Percentiles rank a stretch among this genome's conserved stretches.
Evolutionary conservation across 1,284 basidiomycete genomes (phyloP).

Genomic region (Microstroma glucosiphilum): DNA sequence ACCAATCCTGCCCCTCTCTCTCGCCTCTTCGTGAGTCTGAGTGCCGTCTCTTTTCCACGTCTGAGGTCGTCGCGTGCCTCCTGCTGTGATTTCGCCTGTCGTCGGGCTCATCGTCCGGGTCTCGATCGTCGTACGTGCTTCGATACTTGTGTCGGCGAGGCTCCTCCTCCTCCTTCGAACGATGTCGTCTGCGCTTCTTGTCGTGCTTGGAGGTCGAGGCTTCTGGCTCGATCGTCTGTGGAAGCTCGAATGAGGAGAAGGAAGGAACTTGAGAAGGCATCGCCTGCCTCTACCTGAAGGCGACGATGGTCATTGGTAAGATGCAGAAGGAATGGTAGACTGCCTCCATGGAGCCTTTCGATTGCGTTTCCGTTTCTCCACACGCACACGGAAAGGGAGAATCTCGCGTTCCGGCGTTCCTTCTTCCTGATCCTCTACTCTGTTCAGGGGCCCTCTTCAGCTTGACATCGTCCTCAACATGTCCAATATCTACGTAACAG

Average conservation of each 20-base stretch:
- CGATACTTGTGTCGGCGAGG: neutral
- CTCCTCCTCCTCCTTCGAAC: neutral
- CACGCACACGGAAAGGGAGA: too few species aligned
- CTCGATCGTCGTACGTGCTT: neutral
- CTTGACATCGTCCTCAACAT: slow-evolving; percentile 12
- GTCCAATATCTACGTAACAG: slow-evolving; percentile 40
- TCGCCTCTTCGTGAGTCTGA: neutral
- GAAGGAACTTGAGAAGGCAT: neutral
- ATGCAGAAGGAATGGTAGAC: too few species aligned
- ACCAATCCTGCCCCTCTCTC: neutral
- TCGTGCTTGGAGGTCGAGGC: neutral
- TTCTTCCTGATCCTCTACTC: too few species aligned
- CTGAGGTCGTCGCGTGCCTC: neutral
- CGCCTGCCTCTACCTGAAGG: too few species aligned
- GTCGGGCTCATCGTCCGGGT: neutral
- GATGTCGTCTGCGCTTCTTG: neutral
- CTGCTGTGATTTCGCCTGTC: neutral
- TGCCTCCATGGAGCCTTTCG: too few species aligned
- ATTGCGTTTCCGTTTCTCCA: too few species aligned
- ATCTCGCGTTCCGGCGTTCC: too few species aligned
- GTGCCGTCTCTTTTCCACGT: neutral
- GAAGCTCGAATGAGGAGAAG: neutral
- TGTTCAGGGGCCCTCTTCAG: too few species aligned
- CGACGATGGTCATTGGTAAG: too few species aligned
- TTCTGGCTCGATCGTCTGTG: neutral